Conservation (phyloP, 2,329 filamentous ascomycete genomes). For the Calonectria hongkongensis region DNA sequence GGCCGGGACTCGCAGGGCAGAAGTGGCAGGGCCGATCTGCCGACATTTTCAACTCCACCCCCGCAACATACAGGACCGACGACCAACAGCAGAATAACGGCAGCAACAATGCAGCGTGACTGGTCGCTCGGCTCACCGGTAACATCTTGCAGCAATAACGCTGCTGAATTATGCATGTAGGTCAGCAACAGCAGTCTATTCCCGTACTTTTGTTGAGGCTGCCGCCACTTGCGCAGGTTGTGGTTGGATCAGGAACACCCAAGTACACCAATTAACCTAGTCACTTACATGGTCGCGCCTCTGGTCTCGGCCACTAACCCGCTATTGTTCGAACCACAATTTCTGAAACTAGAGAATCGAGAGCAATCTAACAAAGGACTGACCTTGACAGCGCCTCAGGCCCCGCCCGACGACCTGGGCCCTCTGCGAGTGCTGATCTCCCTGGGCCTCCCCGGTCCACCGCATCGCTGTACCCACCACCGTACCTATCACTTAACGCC, state of each 20-base stretch:
- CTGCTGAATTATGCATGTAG: not conserved
- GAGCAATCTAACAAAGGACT: slow-evolving; percentile 16
- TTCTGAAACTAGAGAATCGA: slow-evolving; percentile 26
- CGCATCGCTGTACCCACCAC: slow-evolving; percentile 5
- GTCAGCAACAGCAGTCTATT: not conserved
- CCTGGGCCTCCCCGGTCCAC: not conserved
- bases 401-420: not conserved
- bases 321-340: slow-evolving; percentile 5
- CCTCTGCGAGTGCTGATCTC: slow-evolving; percentile 1
- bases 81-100: not conserved
- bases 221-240: slow-evolving; percentile 12
- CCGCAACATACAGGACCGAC: not conserved
- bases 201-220: slow-evolving; percentile 4
- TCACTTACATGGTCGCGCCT: not conserved
- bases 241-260: slow-evolving; percentile 1
- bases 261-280: not conserved
- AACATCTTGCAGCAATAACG: not conserved
- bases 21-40: slow-evolving; percentile 28
- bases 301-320: slow-evolving; percentile 14
- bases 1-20: slow-evolving; percentile 28
- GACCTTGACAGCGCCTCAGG: not conserved
- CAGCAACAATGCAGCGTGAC: slow-evolving; percentile 4
- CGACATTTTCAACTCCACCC: slow-evolving; percentile 26
- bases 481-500: not conserved
- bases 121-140: not conserved